A percentile compares a stretch with the other conserved stretches of the same genome.
phyloP scores from a whole-genome alignment of 768 basidiomycete species.

The Favolaschia claudopus region DNA sequence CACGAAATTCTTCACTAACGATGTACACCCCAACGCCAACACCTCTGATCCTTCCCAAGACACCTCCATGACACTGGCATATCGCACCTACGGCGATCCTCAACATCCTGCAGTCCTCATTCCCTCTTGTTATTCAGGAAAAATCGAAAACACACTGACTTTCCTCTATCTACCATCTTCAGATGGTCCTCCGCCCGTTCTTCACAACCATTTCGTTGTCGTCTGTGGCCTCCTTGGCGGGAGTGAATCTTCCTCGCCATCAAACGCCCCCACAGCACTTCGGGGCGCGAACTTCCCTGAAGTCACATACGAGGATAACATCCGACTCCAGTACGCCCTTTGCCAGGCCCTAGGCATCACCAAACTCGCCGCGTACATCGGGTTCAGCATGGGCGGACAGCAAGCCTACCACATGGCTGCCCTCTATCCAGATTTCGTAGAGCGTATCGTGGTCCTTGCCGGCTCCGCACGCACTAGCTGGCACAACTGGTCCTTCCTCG shows the following conservation, averaged over 20 bases:
- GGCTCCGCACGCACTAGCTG: conserved; percentile 25
- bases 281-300: conserved; percentile 6
- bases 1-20: conserved; percentile 18
- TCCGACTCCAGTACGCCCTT: conserved; percentile 17
- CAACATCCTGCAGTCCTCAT: conserved; percentile 21
- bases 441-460: conserved; percentile 23
- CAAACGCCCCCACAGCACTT: conserved; percentile 10
- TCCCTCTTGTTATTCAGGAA: conserved; percentile 18
- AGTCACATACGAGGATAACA: conserved; percentile 26
- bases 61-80: conserved; percentile 19
- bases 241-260: conserved; percentile 24
- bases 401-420: conserved; percentile 27
- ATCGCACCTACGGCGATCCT: conserved; percentile 23
- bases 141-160: conserved; percentile 16
- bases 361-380: conserved; percentile 22
- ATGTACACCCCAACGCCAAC: conserved; percentile 10
- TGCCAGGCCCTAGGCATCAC: conserved; percentile 17
- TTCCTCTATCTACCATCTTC: conserved; percentile 17
- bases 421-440: conserved; percentile 23
- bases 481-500: conserved; percentile 29
- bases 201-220: conserved; percentile 15
- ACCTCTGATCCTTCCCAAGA: conserved; percentile 6
- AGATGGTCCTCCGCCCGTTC: conserved; percentile 8
- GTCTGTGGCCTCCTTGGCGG: conserved; percentile 25
- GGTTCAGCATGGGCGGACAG: conserved; percentile 28